Percentiles rank a stretch among this genome's conserved stretches.
phyloP scores from a whole-genome alignment of 441 rosid genomes.

The Euphorbia schlechtendalii region DNA sequence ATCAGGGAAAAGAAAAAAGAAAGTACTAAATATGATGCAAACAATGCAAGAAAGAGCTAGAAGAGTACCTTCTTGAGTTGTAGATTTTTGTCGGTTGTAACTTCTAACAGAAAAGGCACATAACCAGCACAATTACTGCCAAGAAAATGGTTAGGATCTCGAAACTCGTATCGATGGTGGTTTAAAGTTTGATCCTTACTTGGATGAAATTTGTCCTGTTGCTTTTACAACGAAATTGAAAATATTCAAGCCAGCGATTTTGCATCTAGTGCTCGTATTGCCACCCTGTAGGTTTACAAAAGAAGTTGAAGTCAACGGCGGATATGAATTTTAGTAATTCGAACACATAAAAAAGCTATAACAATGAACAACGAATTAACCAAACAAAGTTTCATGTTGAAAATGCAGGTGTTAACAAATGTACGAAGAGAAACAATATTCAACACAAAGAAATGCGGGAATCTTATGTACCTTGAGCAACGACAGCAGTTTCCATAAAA shows the following conservation, averaged over 20 bases:
- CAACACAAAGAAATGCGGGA: neutral
- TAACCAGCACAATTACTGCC: conserved; percentile 19
- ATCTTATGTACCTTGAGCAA: conserved; percentile 3
- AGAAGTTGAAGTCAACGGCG: too few relatives aligned
- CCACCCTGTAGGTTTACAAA: conserved; percentile 1
- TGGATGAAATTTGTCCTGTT: neutral
- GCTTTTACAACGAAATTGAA: conserved; percentile 3
- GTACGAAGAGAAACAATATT: neutral
- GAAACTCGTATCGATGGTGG: neutral
- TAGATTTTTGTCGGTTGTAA: conserved; percentile 64
- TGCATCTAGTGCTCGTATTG: neutral
- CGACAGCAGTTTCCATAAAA: conserved; percentile 1
- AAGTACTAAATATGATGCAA: neutral
- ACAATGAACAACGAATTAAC: too few relatives aligned
- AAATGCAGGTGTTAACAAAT: too few relatives aligned
- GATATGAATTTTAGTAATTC: neutral
- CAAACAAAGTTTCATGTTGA: too few relatives aligned
- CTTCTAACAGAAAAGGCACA: conserved; percentile 81
- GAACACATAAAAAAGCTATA: too few relatives aligned
- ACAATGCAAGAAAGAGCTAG: neutral
- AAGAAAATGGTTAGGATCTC: too few relatives aligned
- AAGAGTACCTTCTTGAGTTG: conserved; percentile 66
- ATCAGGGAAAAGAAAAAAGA: neutral
- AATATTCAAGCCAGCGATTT: neutral
- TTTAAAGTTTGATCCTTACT: neutral